Percentiles rank a stretch among this genome's conserved stretches.
phyloP scores from a whole-genome alignment of 75 land plant species.

The Adiantum capillusveneris region DNA sequence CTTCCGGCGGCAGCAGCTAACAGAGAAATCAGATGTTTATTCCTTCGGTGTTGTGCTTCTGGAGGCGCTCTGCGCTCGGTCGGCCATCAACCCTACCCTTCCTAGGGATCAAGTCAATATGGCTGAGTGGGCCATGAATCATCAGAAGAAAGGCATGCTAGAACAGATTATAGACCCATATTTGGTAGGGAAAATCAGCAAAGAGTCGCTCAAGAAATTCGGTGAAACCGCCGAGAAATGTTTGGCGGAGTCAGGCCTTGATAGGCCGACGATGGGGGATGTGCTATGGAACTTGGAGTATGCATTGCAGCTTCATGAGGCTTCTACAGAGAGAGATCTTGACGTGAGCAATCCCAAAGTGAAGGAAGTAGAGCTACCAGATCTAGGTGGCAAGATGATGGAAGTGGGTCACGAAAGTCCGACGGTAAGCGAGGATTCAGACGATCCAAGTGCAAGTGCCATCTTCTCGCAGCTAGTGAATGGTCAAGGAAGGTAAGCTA shows the following conservation, averaged over 20 bases:
- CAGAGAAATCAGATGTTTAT: constrained; percentile 89
- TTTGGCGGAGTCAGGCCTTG: constrained; percentile 54
- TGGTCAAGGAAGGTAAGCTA: constrained; percentile 62
- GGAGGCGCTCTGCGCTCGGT: constrained; percentile 77
- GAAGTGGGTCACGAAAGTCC: constrained; percentile 2
- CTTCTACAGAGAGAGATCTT: constrained; percentile 42
- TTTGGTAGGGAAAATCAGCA: constrained; percentile 34
- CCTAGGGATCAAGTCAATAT: constrained; percentile 69
- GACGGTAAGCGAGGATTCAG: constrained; percentile 33
- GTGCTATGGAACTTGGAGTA: constrained; percentile 71
- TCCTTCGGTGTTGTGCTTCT: constrained; percentile 91
- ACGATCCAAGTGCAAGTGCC: constrained; percentile 47
- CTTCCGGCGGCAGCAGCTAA: constrained; percentile 85
- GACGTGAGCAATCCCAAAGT: constrained; percentile 53
- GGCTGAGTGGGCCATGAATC: constrained; percentile 67
- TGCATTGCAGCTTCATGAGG: constrained; percentile 78
- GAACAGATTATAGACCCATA: constrained; percentile 53
- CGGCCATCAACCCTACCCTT: constrained; percentile 55
- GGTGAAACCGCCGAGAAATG: constrained; percentile 66
- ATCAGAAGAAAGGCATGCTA: constrained; percentile 61
- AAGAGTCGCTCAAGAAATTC: constrained; percentile 50
- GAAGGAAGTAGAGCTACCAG: constrained; percentile 7
- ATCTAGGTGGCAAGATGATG: constrained; percentile 8
- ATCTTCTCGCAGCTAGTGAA: constrained; percentile 68
- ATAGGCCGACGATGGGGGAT: constrained; percentile 67